Evolutionary conservation across 768 basidiomycete species (phyloP), one percentile per base, ranked within the genome.

Genomic region (Lentinula guzmanii): DNA sequence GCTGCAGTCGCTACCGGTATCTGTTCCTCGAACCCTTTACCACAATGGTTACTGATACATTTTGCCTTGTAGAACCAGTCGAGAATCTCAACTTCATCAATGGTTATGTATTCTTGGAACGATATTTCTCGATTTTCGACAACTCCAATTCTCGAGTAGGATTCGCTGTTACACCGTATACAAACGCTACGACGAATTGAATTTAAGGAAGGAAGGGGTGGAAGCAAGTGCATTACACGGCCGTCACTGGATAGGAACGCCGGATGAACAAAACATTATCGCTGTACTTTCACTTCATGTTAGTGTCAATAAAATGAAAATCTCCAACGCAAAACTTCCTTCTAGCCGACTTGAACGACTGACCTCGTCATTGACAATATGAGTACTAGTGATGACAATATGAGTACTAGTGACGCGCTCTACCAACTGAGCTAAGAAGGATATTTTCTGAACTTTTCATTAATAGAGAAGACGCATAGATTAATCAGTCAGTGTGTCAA

Each of bases 71-170:
- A 41, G 52, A 46, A 5, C 37, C 60, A 5, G 24, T 43, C 7
- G 42, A 58, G 35, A 84, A 82, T n/a, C 69, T 85, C 18, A 82
- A 83, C 71, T 84, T 85, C 64, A 76, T 86, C 69, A 79, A 58
- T 45, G 56, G 56, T 8, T 58, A 43, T 24, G 56, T 58, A 16
- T 58, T 58, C 42, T 35, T 58, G 24, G 56, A 58, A 21, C 42
- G 56, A 16, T 88, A 82, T 79, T 87, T 87, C 74, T 76, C 82
- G 34, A 85, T 86, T 41, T 88, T 74, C 67, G 87, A 89, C 67
- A 84, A 85, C 52, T 69, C 77, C 52, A 82, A 84, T 45, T 42
- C 18, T 18, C n/a, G 45, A 8, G 42, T 58, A 28, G 56, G 56
- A 10, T 58, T 58, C 28, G 56, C 56, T 31, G 11, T 21, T 6